Conservation (phyloP, 257 asterid genomes). For the Plantago elongata region DNA sequence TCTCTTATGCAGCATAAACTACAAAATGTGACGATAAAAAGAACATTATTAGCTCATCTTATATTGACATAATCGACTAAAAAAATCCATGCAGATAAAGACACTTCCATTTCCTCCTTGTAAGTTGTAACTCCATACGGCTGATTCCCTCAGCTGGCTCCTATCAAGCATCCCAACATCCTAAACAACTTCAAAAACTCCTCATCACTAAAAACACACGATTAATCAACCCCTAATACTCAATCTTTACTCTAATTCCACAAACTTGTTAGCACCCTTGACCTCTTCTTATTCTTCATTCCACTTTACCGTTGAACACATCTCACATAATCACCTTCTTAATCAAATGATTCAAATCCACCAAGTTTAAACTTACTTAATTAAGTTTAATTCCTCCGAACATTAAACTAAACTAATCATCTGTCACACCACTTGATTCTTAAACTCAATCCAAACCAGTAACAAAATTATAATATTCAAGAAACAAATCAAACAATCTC, state of each 20-base stretch:
- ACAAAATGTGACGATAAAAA: too few species aligned
- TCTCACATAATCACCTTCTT: neutral
- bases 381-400: too few species aligned
- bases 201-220: conserved; percentile 22
- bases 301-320: conserved; percentile 22
- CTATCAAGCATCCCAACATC: conserved; percentile 10
- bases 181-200: conserved; percentile 4
- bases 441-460: neutral
- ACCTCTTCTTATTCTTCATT: neutral
- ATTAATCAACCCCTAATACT: conserved; percentile 25
- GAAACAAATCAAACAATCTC: conserved; percentile 22
- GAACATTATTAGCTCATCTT: too few species aligned
- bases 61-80: too few species aligned
- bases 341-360: neutral
- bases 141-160: conserved; percentile 6
- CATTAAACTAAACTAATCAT: conserved; percentile 7
- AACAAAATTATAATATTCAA: neutral
- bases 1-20: too few species aligned
- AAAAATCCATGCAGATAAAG: too few species aligned
- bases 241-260: conserved; percentile 11
- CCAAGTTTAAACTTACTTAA: conserved; percentile 15
- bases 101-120: neutral
- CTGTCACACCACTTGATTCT: conserved; percentile 21
- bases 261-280: neutral
- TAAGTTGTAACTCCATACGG: neutral